Evolutionary conservation across 169 alveolate genomes (phyloP).

Genomic region (Hepatocystis sp.): DNA sequence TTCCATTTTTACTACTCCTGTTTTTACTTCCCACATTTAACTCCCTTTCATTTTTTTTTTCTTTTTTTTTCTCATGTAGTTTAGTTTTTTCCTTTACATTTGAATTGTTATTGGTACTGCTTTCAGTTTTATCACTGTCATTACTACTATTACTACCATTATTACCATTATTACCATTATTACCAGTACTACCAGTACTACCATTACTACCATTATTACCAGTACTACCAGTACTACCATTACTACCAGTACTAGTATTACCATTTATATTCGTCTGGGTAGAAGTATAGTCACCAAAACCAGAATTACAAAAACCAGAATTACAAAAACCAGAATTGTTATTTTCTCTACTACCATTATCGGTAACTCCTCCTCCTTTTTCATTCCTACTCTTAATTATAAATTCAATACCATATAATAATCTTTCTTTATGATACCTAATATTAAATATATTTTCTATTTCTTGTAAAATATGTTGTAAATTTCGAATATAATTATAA

Average conservation of each 20-base stretch:
- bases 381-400: slow-evolving; percentile 36
- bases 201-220: slow-evolving; percentile 1
- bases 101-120: background rate
- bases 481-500: slow-evolving; percentile 58
- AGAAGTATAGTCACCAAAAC: too few species aligned
- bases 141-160: background rate
- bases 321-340: too few species aligned
- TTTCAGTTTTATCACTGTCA: background rate
- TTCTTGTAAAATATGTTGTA: slow-evolving; percentile 62
- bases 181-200: background rate
- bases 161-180: background rate
- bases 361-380: background rate
- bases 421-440: slow-evolving; percentile 68
- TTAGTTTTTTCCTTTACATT: too few species aligned
- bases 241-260: background rate
- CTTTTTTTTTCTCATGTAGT: background rate
- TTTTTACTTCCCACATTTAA: background rate
- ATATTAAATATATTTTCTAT: slow-evolving; percentile 63
- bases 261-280: background rate
- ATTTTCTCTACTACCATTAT: too few species aligned
- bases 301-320: too few species aligned
- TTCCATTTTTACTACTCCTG: slow-evolving; percentile 5
- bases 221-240: background rate
- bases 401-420: slow-evolving; percentile 41
- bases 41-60: background rate